Base-by-base conservation (phyloP, 805 yeast species). In the Zygotorulaspora florentina region DNA sequence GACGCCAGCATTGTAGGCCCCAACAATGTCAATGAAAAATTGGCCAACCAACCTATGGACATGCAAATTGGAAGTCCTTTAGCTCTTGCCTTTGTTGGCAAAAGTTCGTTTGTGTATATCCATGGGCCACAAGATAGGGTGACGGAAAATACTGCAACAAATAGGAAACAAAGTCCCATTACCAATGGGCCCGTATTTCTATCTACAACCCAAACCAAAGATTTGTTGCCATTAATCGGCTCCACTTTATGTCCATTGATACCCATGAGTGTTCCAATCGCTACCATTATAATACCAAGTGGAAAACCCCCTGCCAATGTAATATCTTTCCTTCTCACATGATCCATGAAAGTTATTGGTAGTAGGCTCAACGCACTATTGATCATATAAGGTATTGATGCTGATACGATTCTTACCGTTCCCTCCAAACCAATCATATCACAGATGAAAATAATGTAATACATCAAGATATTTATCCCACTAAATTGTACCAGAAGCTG, bases 61-160 rank as follows among this genome's bases (percentile, higher is more conserved):
- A 74, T 71, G 38, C 77, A 70, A 3, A 76, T 50, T 0, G 79
- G 65, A 20, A 72, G 59, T 0, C 79, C 80, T 51, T 73, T 75
- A 0, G 74, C 62, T 48, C 77, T 71, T 1, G 75, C 71, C 23
- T 62, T 61, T 1, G 60, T 59, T 0, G 78, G 77, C 35, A 79
- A 69, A 3, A 76, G 59, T 52, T 79, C 83, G 40, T 72, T 69
- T 3, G 76, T 68, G 53, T 75, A 77, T 16, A 78, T 57, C 76
- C 76, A 72, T 28, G 79, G 70, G 2, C 71, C 71, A 35, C 79
- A 69, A 0, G 74, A 62, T 11, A 79, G 59, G 1, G 78, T 67
- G 1, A 77, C 57, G 0, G 80, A 67, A 55, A 71, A 73, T 0
- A 77, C 63, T 2, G 79, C 72, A 20, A 74, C 73, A 39, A 74